Conservation (phyloP, 192 early-diverging fungal species). For the Gonapodya sp. region DNA sequence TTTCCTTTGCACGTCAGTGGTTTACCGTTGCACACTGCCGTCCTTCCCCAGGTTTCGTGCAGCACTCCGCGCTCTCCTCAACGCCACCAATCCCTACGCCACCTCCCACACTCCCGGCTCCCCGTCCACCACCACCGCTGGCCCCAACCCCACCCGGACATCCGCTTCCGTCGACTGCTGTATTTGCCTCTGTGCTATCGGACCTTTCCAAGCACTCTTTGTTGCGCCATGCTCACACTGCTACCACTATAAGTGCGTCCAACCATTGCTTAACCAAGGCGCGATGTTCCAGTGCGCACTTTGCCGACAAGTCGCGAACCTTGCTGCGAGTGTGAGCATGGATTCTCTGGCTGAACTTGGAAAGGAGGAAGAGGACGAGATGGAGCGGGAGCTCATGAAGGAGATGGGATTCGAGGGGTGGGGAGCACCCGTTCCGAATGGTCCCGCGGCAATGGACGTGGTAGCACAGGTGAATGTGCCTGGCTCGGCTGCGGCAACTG, state of each 20-base stretch:
- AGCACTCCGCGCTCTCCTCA: conserved; percentile 32
- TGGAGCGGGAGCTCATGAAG: neutral
- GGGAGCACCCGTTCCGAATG: neutral
- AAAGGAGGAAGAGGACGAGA: conserved; percentile 26
- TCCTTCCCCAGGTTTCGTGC: conserved; percentile 26
- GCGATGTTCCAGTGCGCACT: conserved; percentile 76
- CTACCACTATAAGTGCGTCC: conserved; percentile 90
- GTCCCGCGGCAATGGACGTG: neutral
- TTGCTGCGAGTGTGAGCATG: conserved; percentile 59
- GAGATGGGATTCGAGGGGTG: neutral
- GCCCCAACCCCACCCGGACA: neutral
- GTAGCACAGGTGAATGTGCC: neutral
- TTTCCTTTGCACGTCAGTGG: no score
- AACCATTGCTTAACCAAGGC: conserved; percentile 65
- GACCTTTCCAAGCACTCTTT: conserved; percentile 82
- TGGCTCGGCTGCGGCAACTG: neutral
- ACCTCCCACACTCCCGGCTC: neutral
- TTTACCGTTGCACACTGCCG: neutral
- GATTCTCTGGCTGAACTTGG: conserved; percentile 36
- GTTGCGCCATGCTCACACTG: conserved; percentile 86
- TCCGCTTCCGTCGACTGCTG: conserved; percentile 52
- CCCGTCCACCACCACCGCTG: neutral
- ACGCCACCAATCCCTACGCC: conserved; percentile 19
- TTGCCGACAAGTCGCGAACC: conserved; percentile 84
- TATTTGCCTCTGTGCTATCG: conserved; percentile 81